Conservation (phyloP, 371 early-diverging fungal genomes). For the Rhizomucor miehei region DNA sequence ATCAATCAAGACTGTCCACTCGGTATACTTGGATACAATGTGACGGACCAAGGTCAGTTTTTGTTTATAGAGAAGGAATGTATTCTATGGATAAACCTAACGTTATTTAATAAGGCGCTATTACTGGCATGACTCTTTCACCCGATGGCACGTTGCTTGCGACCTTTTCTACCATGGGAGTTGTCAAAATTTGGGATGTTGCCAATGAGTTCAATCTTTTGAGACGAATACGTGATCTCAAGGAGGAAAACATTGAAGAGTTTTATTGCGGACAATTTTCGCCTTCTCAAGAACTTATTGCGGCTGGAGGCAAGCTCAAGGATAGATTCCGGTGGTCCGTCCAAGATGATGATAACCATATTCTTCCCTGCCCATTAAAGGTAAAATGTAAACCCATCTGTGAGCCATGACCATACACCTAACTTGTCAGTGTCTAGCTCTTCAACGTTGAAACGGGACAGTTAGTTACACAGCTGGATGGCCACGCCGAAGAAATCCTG, state of each 20-base stretch:
- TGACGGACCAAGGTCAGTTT: conserved; percentile 32
- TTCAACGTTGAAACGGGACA: conserved; percentile 74
- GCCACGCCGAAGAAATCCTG: conserved; percentile 86
- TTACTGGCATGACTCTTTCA: conserved; percentile 76
- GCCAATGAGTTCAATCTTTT: conserved; percentile 60
- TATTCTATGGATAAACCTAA: background rate
- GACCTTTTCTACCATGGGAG: conserved; percentile 79
- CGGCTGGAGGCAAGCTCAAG: conserved; percentile 59
- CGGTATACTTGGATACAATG: conserved; percentile 43
- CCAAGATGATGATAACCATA: conserved; percentile 88
- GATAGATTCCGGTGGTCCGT: conserved; percentile 83
- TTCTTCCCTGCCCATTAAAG: conserved; percentile 86
- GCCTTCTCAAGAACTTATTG: conserved; percentile 16
- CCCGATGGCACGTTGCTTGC: conserved; percentile 80
- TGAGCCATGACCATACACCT: too few relatives aligned
- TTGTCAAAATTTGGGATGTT: conserved; percentile 77
- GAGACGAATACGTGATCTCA: conserved; percentile 70
- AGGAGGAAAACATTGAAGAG: conserved; percentile 86
- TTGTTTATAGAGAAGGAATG: conserved; percentile 1
- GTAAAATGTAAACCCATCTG: conserved; percentile 20
- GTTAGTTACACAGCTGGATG: conserved; percentile 66
- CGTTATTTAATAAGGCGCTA: conserved; percentile 39
- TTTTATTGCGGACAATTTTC: conserved; percentile 81
- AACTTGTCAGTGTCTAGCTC: conserved; percentile 32
- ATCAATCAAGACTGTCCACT: conserved; percentile 68